phyloP scores from a whole-genome alignment of 2,329 filamentous ascomycete genomes.

The Xylaria sp. region DNA sequence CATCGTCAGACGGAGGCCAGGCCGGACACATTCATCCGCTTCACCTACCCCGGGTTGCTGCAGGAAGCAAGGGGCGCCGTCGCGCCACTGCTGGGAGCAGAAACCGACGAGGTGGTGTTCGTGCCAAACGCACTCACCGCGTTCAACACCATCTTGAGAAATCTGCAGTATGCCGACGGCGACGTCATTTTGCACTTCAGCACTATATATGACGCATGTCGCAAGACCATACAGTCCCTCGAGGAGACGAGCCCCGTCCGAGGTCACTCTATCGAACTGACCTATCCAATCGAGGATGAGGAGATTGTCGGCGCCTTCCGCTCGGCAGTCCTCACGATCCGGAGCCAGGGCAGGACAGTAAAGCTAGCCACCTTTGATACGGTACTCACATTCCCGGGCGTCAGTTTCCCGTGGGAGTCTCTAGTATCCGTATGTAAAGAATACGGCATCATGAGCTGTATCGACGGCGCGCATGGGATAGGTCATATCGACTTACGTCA shows the following conservation, averaged over 20 bases:
- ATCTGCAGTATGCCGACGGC: slow-evolving; percentile 58
- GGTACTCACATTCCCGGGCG: slow-evolving; percentile 68
- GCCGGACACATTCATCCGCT: slow-evolving; percentile 69
- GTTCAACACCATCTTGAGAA: slow-evolving; percentile 69
- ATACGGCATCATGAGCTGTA: slow-evolving; percentile 62
- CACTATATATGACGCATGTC: slow-evolving; percentile 68
- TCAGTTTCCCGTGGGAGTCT: slow-evolving; percentile 69
- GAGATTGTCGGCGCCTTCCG: slow-evolving; percentile 58
- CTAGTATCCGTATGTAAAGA: slow-evolving; percentile 61
- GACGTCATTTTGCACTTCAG: slow-evolving; percentile 71
- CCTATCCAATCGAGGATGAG: slow-evolving; percentile 63
- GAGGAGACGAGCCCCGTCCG: slow-evolving; percentile 56
- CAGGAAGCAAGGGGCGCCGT: slow-evolving; percentile 61
- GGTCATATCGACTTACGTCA: slow-evolving; percentile 68
- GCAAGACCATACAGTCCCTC: slow-evolving; percentile 63
- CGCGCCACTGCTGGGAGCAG: slow-evolving; percentile 62
- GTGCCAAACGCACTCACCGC: slow-evolving; percentile 73
- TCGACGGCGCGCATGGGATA: slow-evolving; percentile 73
- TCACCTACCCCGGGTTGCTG: slow-evolving; percentile 57
- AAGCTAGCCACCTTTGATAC: slow-evolving; percentile 72
- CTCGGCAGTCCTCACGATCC: slow-evolving; percentile 52
- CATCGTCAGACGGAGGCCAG: slow-evolving; percentile 61
- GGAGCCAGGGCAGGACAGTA: slow-evolving; percentile 54
- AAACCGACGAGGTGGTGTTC: slow-evolving; percentile 63
- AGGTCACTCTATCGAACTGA: slow-evolving; percentile 53